Percentiles rank a stretch among this genome's conserved stretches.
phyloP scores from a whole-genome alignment of 1,284 basidiomycete species.

The Sanghuangporus weigelae region DNA sequence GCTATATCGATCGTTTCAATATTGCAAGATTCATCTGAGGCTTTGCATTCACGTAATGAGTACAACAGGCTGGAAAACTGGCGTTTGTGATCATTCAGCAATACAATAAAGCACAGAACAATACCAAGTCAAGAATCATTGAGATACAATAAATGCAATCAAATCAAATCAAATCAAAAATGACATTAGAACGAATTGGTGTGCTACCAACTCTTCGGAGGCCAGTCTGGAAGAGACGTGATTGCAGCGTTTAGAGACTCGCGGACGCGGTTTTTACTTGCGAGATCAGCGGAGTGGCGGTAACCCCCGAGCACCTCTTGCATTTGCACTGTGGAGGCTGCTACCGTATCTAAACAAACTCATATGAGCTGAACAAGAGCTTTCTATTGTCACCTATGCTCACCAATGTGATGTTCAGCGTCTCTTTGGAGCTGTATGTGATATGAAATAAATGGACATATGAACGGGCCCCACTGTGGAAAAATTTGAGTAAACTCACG shows the following conservation, averaged over 20 bases:
- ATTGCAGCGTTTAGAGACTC: conserved; percentile 59
- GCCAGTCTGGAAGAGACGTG: conserved; percentile 53
- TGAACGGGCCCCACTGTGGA: background rate
- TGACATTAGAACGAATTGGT: background rate
- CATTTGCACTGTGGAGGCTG: conserved; percentile 54
- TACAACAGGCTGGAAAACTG: background rate
- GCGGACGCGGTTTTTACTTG: conserved; percentile 53
- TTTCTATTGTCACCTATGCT: conserved; percentile 17
- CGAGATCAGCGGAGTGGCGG: conserved; percentile 49
- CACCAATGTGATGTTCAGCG: conserved; percentile 45
- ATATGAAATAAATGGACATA: background rate
- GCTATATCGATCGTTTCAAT: no score
- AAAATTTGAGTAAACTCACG: conserved; percentile 30
- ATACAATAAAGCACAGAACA: background rate
- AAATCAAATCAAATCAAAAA: background rate
- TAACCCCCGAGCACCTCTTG: conserved; percentile 53
- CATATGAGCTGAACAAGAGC: background rate
- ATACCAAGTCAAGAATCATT: background rate
- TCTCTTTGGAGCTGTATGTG: conserved; percentile 42
- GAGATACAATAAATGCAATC: background rate
- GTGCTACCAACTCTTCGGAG: conserved; percentile 24
- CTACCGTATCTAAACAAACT: conserved; percentile 36
- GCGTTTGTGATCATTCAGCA: background rate
- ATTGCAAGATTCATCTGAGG: no score
- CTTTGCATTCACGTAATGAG: background rate